Evolutionary conservation across 441 rosid species (phyloP), one percentile per base, ranked within the genome.

Genomic region (Gossypium lobatum): DNA sequence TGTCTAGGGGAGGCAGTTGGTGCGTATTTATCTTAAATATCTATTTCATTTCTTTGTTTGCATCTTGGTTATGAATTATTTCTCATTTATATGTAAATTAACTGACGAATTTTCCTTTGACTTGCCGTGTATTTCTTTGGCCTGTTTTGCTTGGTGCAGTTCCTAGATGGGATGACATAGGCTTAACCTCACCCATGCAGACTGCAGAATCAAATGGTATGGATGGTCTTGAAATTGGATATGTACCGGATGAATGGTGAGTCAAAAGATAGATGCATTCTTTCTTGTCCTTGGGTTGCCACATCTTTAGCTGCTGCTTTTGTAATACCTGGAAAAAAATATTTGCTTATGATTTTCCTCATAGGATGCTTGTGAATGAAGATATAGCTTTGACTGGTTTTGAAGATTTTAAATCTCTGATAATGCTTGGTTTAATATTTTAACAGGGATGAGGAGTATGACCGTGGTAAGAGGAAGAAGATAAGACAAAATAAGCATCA

Each of bases 371-470:
- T 13, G 13, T 20, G 23, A 11, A 20, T 21, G 11, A 62, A 39
- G 25, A 55, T 21, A 14, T 48, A 57, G 69, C 60, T 28, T 59
- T 14, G 60, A 39, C 69, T 48, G 66, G 26, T 9, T 46, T 26
- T 28, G 9, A 46, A 16, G 2, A 4, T 60, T 23, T 62, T 39
- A 8, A 34, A 17, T 39, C 10, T 37, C 10, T 37, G 25, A 11
- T 50, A 21, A 17, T 64, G 25, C 73, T 50, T 79, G 10, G 52
- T 63, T 77, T 28, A 21, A 28, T 61, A 28, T 76, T 67, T 46
- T 55, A 39, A 20, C 81, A 95, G 99, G 97, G 98, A 95, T 69
- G 97, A 89, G 78, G 97, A 91, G 79, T 95, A 95, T 70, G 99
- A 95, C 75, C 83, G 80, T 17, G 99, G 99, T 9, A 95, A 82